Evolutionary conservation across 306 rosid genomes (phyloP).

Genomic region (Abrus pulchellus): DNA sequence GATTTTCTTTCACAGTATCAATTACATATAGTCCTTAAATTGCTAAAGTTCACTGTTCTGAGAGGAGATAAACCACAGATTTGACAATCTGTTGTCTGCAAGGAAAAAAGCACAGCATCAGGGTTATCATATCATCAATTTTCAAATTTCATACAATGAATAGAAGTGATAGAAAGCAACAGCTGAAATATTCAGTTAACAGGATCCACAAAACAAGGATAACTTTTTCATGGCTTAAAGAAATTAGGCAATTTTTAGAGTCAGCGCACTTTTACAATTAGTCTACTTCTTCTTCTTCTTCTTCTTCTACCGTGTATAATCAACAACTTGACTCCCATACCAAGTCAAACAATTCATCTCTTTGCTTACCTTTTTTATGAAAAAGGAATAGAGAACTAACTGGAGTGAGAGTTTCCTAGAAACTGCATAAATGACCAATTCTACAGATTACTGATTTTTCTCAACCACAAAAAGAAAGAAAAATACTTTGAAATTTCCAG

Average conservation of each 20-base stretch:
- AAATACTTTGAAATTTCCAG: constrained; percentile 30
- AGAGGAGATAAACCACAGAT: constrained; percentile 30
- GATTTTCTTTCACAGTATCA: constrained; percentile 31
- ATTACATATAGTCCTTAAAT: constrained; percentile 23
- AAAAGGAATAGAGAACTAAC: constrained; percentile 11
- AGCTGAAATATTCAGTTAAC: not conserved
- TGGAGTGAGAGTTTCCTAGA: constrained; percentile 41
- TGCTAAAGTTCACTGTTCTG: constrained; percentile 23
- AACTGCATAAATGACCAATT: constrained; percentile 44
- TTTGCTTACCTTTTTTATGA: not conserved
- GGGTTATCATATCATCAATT: constrained; percentile 30
- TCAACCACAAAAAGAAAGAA: constrained; percentile 2
- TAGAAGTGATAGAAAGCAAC: constrained; percentile 37
- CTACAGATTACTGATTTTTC: constrained; percentile 35
- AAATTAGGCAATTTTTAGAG: constrained; percentile 7
- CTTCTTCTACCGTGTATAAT: constrained; percentile 42
- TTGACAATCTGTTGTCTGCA: constrained; percentile 50
- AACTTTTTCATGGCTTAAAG: constrained; percentile 22
- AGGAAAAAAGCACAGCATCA: constrained; percentile 42
- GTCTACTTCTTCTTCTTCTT: constrained; percentile 37
- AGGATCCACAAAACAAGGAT: constrained; percentile 21
- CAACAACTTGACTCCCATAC: constrained; percentile 43
- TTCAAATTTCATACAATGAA: constrained; percentile 30
- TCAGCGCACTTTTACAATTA: constrained; percentile 32
- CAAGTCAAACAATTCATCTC: constrained; percentile 44